phyloP scores from a whole-genome alignment of 2,329 filamentous ascomycete genomes.

The Pseudogymnoascus pannorum region DNA sequence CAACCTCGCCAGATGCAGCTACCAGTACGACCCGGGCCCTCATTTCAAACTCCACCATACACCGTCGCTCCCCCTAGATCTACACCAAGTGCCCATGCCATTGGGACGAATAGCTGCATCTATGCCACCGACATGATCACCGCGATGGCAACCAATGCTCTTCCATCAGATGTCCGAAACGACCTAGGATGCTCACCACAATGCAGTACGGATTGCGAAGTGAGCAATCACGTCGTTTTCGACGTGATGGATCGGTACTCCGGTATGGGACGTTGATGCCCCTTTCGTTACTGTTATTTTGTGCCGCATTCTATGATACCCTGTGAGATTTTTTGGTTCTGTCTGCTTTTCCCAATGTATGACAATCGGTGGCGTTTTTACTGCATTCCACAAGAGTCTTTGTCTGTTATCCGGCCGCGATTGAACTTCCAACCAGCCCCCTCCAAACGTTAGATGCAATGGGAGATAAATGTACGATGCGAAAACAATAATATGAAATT shows the following conservation, averaged over 20 bases:
- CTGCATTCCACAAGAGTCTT: conserved; percentile 3
- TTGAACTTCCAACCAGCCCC: not conserved
- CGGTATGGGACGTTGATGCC: conserved; percentile 11
- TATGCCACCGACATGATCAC: conserved; percentile 39
- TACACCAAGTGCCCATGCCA: not conserved
- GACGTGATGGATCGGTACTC: conserved; percentile 39
- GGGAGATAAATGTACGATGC: not conserved
- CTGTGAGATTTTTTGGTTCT: not conserved
- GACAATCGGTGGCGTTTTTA: not conserved
- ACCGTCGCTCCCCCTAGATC: not conserved
- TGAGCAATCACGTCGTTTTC: conserved; percentile 37
- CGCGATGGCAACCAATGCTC: conserved; percentile 34
- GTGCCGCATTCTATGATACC: conserved; percentile 3
- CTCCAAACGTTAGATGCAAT: not conserved
- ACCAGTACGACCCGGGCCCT: not conserved
- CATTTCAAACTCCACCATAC: not conserved
- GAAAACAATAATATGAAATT: not conserved
- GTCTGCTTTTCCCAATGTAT: not conserved
- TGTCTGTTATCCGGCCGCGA: not conserved
- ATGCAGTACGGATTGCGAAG: conserved; percentile 31
- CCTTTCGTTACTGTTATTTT: conserved; percentile 1
- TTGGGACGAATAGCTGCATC: conserved; percentile 26
- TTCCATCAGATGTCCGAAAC: conserved; percentile 29
- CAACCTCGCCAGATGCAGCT: not conserved
- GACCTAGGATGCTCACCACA: conserved; percentile 33